Evolutionary conservation across 2,329 filamentous ascomycete genomes (phyloP), one percentile per base, ranked within the genome.

Genomic region (Calonectria naviculata): DNA sequence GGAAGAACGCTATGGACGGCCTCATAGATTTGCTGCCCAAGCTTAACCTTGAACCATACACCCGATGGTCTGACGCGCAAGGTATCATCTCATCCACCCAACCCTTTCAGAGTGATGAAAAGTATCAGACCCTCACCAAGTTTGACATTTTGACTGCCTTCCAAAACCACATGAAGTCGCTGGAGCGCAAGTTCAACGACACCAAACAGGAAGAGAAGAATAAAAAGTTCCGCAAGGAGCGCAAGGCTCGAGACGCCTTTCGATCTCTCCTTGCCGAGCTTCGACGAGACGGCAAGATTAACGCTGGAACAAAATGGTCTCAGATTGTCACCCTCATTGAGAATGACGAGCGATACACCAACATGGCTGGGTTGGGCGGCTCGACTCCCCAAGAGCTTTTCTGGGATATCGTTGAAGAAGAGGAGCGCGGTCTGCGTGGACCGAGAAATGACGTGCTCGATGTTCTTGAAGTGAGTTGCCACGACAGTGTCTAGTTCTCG

Each of bases 381-480:
- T 98, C 95, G 5, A 93, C 91, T 5, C 94, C 97, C 17, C 89
- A 98, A 74, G 95, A 98, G 79, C 87, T 99, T 8, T 98, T 99
- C 85, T 98, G 96, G 95, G 97, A 99, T 81, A 87, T 95, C 58
- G 89, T 98, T 29, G 97, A 98, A 81, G 95, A 98, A 81, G 95
- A 98, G 82, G 96, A 99, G 80, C 91, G 94, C 69, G 92, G 93
- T n/a, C 87, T 98, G 58, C 93, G 95, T 72, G 92, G 91, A 61
- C 92, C 93, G 60, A 89, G 94, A 72, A 97, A 97, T 80, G 92
- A 95, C 80, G 93, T 97, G 44, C 86, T 97, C 74, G 95, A 98
- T 84, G 94, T 97, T 76, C 88, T 98, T 76, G 94, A 97, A 87
- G 94, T 97, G 83, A 87, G 92, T 85, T 47, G 21, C 24, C 24